phyloP scores from a whole-genome alignment of 768 basidiomycete genomes.

The Kwoniella bestiolae region DNA sequence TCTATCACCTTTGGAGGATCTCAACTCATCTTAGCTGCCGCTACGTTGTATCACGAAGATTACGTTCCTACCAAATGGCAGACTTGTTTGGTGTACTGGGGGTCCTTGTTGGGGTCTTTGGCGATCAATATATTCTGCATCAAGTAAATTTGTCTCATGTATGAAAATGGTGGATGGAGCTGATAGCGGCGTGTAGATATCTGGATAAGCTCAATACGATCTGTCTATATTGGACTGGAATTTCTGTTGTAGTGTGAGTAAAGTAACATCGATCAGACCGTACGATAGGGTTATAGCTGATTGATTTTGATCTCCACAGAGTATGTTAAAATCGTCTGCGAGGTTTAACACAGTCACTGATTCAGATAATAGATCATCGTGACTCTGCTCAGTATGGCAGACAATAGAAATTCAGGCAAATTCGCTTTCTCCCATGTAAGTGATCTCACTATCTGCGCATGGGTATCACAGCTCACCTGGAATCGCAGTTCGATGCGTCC shows the following conservation, averaged over 20 bases:
- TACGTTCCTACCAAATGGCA: constrained; percentile 68
- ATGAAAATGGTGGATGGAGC: no score
- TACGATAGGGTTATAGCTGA: no score
- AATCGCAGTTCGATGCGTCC: constrained; percentile 69
- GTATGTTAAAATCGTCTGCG: neutral
- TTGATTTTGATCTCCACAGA: no score
- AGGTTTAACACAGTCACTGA: neutral
- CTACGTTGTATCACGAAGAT: constrained; percentile 65
- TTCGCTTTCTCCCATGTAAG: constrained; percentile 63
- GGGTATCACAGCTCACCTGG: neutral
- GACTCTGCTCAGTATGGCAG: constrained; percentile 66
- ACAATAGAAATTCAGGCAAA: constrained; percentile 63
- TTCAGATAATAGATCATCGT: constrained; percentile 60
- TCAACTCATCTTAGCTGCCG: constrained; percentile 67
- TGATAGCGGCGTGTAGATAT: constrained; percentile 45
- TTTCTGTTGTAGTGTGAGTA: constrained; percentile 58
- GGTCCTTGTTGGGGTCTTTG: constrained; percentile 62
- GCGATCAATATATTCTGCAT: constrained; percentile 67
- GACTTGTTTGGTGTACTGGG: constrained; percentile 66
- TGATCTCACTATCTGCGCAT: neutral
- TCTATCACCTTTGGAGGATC: constrained; percentile 71
- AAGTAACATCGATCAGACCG: neutral
- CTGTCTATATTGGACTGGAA: constrained; percentile 69
- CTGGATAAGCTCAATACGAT: constrained; percentile 59
- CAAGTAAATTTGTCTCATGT: no score